Evolutionary conservation across 805 yeast species (phyloP).

Genomic region (Ogataea angusta): DNA sequence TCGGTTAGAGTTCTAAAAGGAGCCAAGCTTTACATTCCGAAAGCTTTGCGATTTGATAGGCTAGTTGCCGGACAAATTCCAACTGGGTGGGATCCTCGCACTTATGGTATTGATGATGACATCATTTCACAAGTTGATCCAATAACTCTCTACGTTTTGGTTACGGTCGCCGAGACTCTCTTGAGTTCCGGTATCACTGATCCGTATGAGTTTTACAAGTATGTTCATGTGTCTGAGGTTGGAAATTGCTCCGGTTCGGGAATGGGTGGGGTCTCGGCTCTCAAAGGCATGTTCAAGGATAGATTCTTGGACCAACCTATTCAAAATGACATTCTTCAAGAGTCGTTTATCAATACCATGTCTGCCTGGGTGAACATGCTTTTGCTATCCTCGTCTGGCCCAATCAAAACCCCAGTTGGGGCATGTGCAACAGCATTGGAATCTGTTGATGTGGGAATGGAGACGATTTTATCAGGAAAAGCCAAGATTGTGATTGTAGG

Average conservation of each 20-base stretch:
- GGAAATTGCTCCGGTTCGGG: constrained; percentile 99
- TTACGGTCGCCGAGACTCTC: constrained; percentile 92
- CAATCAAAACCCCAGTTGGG: constrained; percentile 98
- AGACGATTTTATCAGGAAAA: constrained; percentile 87
- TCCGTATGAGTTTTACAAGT: constrained; percentile 97
- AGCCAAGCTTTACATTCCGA: constrained; percentile 86
- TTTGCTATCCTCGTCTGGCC: constrained; percentile 95
- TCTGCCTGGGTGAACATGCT: constrained; percentile 99
- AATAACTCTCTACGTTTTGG: constrained; percentile 87
- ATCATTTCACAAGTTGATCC: constrained; percentile 94
- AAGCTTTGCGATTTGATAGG: constrained; percentile 72
- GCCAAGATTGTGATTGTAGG: constrained; percentile 97
- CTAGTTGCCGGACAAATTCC: constrained; percentile 92
- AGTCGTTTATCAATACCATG: constrained; percentile 98
- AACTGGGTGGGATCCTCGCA: constrained; percentile 95
- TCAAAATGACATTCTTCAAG: constrained; percentile 96
- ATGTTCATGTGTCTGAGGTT: constrained; percentile 96
- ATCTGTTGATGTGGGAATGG: constrained; percentile 94
- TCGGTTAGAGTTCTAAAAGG: constrained; percentile 90
- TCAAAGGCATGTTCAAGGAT: constrained; percentile 97
- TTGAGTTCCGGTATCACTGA: constrained; percentile 94
- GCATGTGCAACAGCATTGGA: constrained; percentile 99
- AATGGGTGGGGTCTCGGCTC: constrained; percentile 98
- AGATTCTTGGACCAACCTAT: constrained; percentile 91
- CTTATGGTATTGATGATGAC: constrained; percentile 94